Base-by-base conservation (phyloP, 192 early-diverging fungal species). In the Backusella mclennaniae region DNA sequence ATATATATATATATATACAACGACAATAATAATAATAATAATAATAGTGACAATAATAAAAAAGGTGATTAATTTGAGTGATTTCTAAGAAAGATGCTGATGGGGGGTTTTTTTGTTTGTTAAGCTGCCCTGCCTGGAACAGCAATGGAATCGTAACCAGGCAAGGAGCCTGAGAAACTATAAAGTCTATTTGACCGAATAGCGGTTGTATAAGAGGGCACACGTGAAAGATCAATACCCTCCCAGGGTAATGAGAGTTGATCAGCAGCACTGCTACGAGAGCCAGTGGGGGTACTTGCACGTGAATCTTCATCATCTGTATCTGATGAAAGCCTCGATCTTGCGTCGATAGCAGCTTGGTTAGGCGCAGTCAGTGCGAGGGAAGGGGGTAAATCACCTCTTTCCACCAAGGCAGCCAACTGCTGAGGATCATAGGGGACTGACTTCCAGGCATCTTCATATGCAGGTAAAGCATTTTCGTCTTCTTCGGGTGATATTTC, bases 141-240 rank as follows among this genome's bases (percentile, higher is more conserved):
- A 46, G 53, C 63, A 9, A 81, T 35, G 1, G 79, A 76, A 2
- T 82, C 80, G 26, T 82, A 82, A 38, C 73, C 63, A 15, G 80
- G 80, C 44, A 82, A 56, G 6, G 71, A 66, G 19, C 73, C 72
- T 8, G 72, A 69, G 63, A 74, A 77, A 42, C 76, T 77, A 66
- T 76, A 69, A 31, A 77, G 35, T 9, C 73, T 73, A 59, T 73
- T 77, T 53, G 73, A 69, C n/a, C 73, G 67, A 36, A 76, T 66
- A 23, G 80, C 80, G 26, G 80, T 82, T 8, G 76, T 77, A 49
- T 82, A 82, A 17, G 80, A 82, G 1, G 80, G 80, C 7, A 82
- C 80, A 31, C 80, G 76, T 19, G 76, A 78, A 1, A 82, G 59
- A 72, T 82, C 80, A n/a, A 77, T 66, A 21, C 75, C 73, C 17